phyloP scores from a whole-genome alignment of 495 filamentous ascomycete species.

The Filosporella fistucella region DNA sequence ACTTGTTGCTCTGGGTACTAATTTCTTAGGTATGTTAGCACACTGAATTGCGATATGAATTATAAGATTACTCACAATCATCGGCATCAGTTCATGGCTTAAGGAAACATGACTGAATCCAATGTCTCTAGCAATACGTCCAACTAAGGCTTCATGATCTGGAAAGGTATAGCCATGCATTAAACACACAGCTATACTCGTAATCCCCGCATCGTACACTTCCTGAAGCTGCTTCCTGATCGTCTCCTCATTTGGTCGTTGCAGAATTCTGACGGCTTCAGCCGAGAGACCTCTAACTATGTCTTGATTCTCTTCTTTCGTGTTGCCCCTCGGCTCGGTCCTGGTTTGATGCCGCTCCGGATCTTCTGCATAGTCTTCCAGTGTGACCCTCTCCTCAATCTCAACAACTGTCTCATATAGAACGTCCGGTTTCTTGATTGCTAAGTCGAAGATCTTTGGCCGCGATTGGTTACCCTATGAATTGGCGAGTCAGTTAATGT shows the following conservation, averaged over 20 bases:
- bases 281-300: slow-evolving; percentile 64
- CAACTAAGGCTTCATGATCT: slow-evolving; percentile 65
- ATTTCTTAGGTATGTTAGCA: too few species aligned
- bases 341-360: slow-evolving; percentile 54
- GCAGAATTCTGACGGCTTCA: slow-evolving; percentile 65
- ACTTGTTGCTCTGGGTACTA: slow-evolving; percentile 82
- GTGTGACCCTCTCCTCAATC: slow-evolving; percentile 77
- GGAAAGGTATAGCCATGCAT: slow-evolving; percentile 83
- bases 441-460: slow-evolving; percentile 79
- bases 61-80: too few species aligned
- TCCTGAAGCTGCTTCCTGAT: slow-evolving; percentile 52
- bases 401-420: slow-evolving; percentile 74
- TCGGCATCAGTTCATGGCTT: slow-evolving; percentile 80
- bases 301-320: slow-evolving; percentile 32
- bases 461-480: slow-evolving; percentile 82
- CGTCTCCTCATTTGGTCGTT: slow-evolving; percentile 46
- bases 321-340: slow-evolving; percentile 41
- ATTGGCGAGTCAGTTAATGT: too few species aligned
- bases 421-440: slow-evolving; percentile 74
- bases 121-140: slow-evolving; percentile 62
- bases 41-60: too few species aligned
- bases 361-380: slow-evolving; percentile 86
- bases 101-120: slow-evolving; percentile 74
- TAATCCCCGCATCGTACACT: slow-evolving; percentile 57
- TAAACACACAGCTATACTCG: slow-evolving; percentile 70